phyloP scores from a whole-genome alignment of 257 asterid genomes.

The Solanum pinnatisectum region DNA sequence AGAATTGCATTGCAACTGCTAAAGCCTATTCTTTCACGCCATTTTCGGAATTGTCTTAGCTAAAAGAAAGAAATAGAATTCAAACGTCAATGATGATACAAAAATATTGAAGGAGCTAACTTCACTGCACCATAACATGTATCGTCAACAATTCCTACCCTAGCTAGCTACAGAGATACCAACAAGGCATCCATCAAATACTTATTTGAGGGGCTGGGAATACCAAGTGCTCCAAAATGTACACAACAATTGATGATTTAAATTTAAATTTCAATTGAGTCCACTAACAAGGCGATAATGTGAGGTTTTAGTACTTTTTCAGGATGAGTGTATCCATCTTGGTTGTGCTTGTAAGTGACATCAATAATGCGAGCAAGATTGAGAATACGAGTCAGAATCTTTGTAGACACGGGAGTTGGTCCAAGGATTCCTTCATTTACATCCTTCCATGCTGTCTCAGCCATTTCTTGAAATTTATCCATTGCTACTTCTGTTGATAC shows the following conservation, averaged over 20 bases:
- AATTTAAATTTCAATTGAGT: neutral
- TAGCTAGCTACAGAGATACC: neutral
- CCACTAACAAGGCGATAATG: constrained; percentile 13
- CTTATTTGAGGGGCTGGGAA: neutral
- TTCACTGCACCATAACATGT: neutral
- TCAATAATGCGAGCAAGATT: constrained; percentile 25
- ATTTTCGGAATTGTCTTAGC: neutral
- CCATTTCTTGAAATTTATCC: constrained; percentile 16
- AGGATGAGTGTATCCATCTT: constrained; percentile 41
- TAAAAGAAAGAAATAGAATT: neutral
- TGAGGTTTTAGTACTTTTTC: constrained; percentile 28
- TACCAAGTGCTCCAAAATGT: neutral
- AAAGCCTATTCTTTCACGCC: neutral
- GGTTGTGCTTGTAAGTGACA: constrained; percentile 23
- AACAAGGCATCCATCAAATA: neutral
- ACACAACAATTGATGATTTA: neutral
- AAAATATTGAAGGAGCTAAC: neutral
- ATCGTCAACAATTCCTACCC: neutral
- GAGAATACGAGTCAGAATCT: constrained; percentile 7
- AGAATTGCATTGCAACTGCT: neutral
- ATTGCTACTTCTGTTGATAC: constrained; percentile 28
- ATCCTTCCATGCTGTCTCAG: constrained; percentile 43
- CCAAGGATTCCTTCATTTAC: constrained; percentile 26
- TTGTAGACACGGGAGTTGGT: constrained; percentile 4
- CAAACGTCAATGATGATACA: neutral